These are phyloP conservation scores for Aspergillus fischeri DNA, from an alignment of 2,329 filamentous ascomycete species.

Conservation along the genomic window DNA sequence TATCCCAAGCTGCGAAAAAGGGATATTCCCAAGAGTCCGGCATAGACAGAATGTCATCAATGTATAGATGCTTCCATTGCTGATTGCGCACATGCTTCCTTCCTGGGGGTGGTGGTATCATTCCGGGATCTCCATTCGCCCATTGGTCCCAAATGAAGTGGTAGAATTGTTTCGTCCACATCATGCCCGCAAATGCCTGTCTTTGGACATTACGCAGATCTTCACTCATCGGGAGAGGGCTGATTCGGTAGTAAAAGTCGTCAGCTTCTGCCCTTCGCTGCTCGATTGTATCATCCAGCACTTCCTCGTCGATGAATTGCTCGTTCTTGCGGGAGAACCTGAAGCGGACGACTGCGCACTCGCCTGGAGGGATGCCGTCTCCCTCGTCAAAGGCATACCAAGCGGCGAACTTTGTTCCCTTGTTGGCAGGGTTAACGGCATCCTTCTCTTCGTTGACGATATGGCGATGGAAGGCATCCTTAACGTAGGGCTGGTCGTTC, in stretches of 20 bases:
- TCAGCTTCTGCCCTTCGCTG: constrained; percentile 84
- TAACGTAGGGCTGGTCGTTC: constrained; percentile 81
- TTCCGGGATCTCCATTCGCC: constrained; percentile 87
- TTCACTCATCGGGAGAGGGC: constrained; percentile 87
- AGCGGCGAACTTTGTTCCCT: constrained; percentile 82
- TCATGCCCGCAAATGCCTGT: constrained; percentile 92
- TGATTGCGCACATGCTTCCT: constrained; percentile 79
- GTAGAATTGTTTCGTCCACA: constrained; percentile 98
- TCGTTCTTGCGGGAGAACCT: constrained; percentile 73
- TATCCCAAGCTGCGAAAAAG: constrained; percentile 97
- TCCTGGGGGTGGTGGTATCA: constrained; percentile 77
- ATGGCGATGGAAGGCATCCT: constrained; percentile 88
- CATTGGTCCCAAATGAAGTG: constrained; percentile 97
- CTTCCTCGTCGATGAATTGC: constrained; percentile 82
- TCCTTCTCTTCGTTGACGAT: constrained; percentile 78
- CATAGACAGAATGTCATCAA: constrained; percentile 95
- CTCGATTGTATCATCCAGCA: constrained; percentile 87
- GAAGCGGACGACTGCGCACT: constrained; percentile 94
- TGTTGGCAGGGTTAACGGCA: constrained; percentile 73
- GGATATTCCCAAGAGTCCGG: constrained; percentile 98
- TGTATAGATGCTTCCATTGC: constrained; percentile 91
- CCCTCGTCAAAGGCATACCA: constrained; percentile 92
- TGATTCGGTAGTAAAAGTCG: constrained; percentile 92
- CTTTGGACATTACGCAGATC: constrained; percentile 93
- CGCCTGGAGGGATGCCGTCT: constrained; percentile 79